Percentiles rank a stretch among this genome's conserved stretches.
Conservation (phyloP, 1,284 basidiomycete genomes). For the Ceratobasidium sp. region DNA sequence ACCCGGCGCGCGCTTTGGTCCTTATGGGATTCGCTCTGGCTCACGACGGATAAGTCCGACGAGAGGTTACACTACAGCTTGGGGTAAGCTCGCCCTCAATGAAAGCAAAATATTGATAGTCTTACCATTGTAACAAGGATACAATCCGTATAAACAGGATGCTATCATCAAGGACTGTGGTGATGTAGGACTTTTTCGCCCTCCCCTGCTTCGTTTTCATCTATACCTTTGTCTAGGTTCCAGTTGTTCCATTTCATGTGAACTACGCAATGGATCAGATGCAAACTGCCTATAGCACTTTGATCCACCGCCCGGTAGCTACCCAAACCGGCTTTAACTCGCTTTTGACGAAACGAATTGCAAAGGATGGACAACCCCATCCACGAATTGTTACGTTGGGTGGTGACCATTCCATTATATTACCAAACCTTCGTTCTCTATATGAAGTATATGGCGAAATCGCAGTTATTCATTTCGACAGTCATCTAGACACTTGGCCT, state of each 20-base stretch:
- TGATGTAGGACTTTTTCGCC: slow-evolving; percentile 63
- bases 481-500: slow-evolving; percentile 76
- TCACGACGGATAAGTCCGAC: slow-evolving; percentile 69
- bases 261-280: slow-evolving; percentile 80
- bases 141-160: slow-evolving; percentile 69
- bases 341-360: slow-evolving; percentile 59
- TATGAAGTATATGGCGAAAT: slow-evolving; percentile 78
- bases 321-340: slow-evolving; percentile 47
- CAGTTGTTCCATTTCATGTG: slow-evolving; percentile 77
- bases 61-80: slow-evolving; percentile 41
- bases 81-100: slow-evolving; percentile 33
- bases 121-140: slow-evolving; percentile 59
- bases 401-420: slow-evolving; percentile 81
- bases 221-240: slow-evolving; percentile 67
- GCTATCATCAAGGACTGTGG: slow-evolving; percentile 80
- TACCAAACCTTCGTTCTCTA: slow-evolving; percentile 75
- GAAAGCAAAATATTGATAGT: background rate
- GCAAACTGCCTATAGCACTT: slow-evolving; percentile 76
- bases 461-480: slow-evolving; percentile 84
- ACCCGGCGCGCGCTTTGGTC: slow-evolving; percentile 83
- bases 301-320: slow-evolving; percentile 66
- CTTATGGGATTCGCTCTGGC: slow-evolving; percentile 80
- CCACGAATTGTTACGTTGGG: slow-evolving; percentile 80
- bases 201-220: slow-evolving; percentile 24
- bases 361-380: slow-evolving; percentile 66